Base-by-base conservation (phyloP, 2,329 filamentous ascomycete genomes). In the Botrytis paeoniae region DNA sequence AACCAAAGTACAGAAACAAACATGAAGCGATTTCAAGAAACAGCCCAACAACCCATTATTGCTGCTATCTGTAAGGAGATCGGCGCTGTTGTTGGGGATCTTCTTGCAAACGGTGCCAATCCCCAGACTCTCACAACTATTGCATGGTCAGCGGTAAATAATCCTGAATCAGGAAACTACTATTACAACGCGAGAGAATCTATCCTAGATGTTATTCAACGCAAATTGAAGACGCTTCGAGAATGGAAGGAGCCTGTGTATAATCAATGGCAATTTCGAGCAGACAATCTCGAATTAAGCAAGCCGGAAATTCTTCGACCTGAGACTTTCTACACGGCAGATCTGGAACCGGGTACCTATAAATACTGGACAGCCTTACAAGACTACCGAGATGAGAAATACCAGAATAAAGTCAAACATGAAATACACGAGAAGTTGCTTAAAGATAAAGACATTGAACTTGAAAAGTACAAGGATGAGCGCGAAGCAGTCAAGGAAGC, bases 51-150 rank as follows among this genome's bases (percentile, higher is more conserved):
- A 78, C 93, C 93, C 0, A 82, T 96, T 22, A 84, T 94, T 16
- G 73, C 85, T 5, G 93, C 93, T 4, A 81, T 87, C 5, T 22
- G 85, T 82, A 78, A 81, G 12, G 86, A 88, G 77, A 73, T 89
- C 78, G 81, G 83, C n/a, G 82, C 84, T 0, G 79, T 89, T 9
- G 72, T 79, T 18, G 61, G 76, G 32, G 83, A 86, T 59, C 85
- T 97, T 4, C 80, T 97, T 1, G 82, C 87, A 25, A 83, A 83
- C 25, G 92, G 92, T 1, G 91, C 87, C 5, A 87, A 95, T 80
- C 85, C 89, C 0, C 93, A 92, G 75, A 85, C 85, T 0, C 77
- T 93, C 57, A 72, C 70, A 4, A 54, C 62, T 59, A 22, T n/a
- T 37, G 62, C 45, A 57, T 72, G 62, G 61, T 14, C 25, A 29